Conservation (phyloP, 257 asterid species). For the Ocimum tenuiflorum region DNA sequence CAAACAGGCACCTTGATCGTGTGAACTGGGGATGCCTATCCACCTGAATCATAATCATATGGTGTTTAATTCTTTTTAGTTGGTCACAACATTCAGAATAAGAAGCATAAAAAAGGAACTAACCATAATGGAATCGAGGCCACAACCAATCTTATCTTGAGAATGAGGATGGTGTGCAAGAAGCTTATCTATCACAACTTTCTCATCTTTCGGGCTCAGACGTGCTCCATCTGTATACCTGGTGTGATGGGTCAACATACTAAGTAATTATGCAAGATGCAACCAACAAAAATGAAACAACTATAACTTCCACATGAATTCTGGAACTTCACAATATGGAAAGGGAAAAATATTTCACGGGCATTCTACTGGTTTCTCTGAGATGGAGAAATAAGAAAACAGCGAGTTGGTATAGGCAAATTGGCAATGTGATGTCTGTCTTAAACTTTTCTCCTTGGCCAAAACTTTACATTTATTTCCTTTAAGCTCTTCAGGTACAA, state of each 20-base stretch:
- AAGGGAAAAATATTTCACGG: neutral
- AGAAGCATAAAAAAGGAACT: conserved; percentile 24
- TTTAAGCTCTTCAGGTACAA: no score
- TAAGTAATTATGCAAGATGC: neutral
- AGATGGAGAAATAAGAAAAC: neutral
- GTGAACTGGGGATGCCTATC: conserved; percentile 87
- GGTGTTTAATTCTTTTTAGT: neutral
- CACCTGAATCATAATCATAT: conserved; percentile 41
- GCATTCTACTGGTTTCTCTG: neutral
- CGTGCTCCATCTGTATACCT: conserved; percentile 89
- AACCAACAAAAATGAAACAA: neutral
- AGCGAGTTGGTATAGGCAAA: neutral
- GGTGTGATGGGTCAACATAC: conserved; percentile 2
- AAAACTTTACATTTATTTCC: no score
- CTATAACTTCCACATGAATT: neutral
- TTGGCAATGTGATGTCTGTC: neutral
- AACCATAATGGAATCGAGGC: conserved; percentile 94
- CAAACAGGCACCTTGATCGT: conserved; percentile 86
- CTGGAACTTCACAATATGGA: neutral
- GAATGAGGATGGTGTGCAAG: conserved; percentile 84
- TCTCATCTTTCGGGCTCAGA: conserved; percentile 68
- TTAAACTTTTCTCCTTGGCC: no score
- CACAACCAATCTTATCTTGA: conserved; percentile 82
- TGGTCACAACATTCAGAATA: neutral
- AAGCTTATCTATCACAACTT: conserved; percentile 58